phyloP scores from a whole-genome alignment of 345 rosid species.

The Bretschneidera sinensis region DNA sequence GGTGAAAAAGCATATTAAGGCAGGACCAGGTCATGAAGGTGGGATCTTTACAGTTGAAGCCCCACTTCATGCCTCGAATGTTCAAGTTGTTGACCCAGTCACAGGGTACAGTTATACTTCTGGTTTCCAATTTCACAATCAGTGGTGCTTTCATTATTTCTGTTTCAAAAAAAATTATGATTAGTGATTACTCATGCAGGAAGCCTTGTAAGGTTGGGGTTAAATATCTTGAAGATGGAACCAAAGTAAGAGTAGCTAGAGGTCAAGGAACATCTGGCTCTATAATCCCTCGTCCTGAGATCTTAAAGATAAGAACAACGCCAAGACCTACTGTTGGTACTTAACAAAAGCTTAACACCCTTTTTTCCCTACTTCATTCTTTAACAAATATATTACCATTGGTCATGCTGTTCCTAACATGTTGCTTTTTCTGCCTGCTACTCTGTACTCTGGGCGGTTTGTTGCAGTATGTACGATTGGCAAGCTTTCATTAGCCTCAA shows the following conservation, averaged over 20 bases:
- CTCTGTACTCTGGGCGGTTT: no score
- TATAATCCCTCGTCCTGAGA: conserved; percentile 93
- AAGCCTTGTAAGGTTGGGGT: conserved; percentile 82
- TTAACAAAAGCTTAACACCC: conserved; percentile 5
- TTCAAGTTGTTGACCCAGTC: conserved; percentile 88
- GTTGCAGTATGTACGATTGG: no score
- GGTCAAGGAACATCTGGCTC: conserved; percentile 83
- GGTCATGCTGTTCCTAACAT: not conserved
- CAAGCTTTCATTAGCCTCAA: no score
- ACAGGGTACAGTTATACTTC: conserved; percentile 54
- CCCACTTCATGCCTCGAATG: conserved; percentile 92
- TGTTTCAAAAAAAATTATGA: conserved; percentile 4
- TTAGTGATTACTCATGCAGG: conserved; percentile 34
- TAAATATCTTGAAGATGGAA: conserved; percentile 89
- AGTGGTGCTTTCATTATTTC: not conserved
- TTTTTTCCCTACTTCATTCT: not conserved
- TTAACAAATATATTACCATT: not conserved
- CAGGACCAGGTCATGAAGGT: conserved; percentile 88
- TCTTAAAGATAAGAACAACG: conserved; percentile 76
- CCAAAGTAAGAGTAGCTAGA: conserved; percentile 91
- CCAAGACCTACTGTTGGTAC: conserved; percentile 86
- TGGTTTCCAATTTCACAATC: not conserved
- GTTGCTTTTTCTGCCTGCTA: no score
- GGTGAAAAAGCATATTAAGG: conserved; percentile 92
- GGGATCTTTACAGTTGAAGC: conserved; percentile 96